These are phyloP conservation scores for Angomonas ambiguus DNA, from an alignment of 208 protist genomes.

Conservation along the genomic window DNA sequence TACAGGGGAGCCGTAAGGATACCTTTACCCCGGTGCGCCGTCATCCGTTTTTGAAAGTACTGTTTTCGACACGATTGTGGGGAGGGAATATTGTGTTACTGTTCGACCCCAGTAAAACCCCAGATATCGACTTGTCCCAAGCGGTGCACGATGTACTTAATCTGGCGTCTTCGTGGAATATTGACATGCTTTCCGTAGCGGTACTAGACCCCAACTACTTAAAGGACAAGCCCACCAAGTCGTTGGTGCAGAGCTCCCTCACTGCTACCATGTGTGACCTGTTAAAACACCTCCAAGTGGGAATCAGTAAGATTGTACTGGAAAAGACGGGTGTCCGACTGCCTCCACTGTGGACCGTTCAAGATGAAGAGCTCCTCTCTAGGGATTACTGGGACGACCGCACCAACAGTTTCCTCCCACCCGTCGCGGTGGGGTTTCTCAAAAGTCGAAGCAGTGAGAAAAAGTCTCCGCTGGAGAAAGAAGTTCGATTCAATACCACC, in stretches of 20 bases:
- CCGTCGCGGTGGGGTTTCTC: conserved; percentile 10
- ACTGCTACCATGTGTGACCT: conserved; percentile 30
- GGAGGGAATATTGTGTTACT: conserved; percentile 29
- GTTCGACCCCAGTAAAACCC: not conserved
- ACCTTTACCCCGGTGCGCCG: conserved; percentile 34
- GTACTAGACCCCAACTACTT: conserved; percentile 16
- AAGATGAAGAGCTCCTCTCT: conserved; percentile 35
- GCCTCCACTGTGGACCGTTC: conserved; percentile 31
- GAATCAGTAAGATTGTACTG: conserved; percentile 38
- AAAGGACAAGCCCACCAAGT: not conserved
- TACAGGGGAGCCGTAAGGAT: conserved; percentile 20
- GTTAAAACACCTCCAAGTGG: conserved; percentile 51
- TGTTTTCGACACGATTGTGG: conserved; percentile 6
- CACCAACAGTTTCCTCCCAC: not conserved
- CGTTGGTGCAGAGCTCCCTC: not conserved
- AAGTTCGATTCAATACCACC: conserved; percentile 47
- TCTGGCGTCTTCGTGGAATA: conserved; percentile 63
- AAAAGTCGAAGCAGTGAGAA: not conserved
- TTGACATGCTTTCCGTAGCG: conserved; percentile 76
- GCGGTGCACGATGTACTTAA: conserved; percentile 54
- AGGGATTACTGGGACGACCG: conserved; percentile 12
- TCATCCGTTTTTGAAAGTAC: conserved; percentile 11
- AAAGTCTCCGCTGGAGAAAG: not conserved
- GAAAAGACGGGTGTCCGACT: conserved; percentile 25
- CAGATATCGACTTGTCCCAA: not conserved